Base-by-base conservation (phyloP, 2,329 filamentous ascomycete species). In the Coleophoma crateriformis region DNA sequence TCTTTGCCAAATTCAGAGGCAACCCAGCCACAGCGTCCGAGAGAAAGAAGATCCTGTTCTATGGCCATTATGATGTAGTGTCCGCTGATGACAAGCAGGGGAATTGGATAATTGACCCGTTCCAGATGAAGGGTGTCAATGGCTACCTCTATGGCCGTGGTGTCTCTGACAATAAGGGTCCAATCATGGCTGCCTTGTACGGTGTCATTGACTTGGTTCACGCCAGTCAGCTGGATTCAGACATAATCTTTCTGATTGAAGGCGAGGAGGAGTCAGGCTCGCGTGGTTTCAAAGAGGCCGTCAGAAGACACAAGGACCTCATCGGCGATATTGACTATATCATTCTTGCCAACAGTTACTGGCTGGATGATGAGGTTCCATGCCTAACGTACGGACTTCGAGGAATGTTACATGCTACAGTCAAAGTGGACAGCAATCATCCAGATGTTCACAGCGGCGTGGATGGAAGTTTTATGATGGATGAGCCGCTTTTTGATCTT, bases 61-160 rank as follows among this genome's bases (percentile, higher is more conserved):
- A 99, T 63, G 94, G 95, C 0, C 94, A 99, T 66, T 99, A 99
- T 72, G 94, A 99, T 64, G 91, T 99, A 2, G 94, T 99, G 3
- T 81, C 90, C 1, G 94, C 94, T 0, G 90, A 96, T 57, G 84
- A 86, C 35, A 87, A 87, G 54, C 83, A 85, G 50, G 80, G 81
- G 35, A 92, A 89, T 58, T 99, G 94, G 94, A 78, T 81, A 37
- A 84, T 83, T 2, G 88, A 97, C 55, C 95, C 94, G 0, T 99
- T 97, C 65, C 78, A 85, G n/a, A 78, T 97, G 62, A 86, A 86
- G 46, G 94, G 94, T 4, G 82, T 90, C 49, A 91, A 96, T 60
- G 92, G 94, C 0, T 97, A 92, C 65, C 74, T 97, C 2, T 97
- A 99, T 57, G 94, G 94, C 2, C 87, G 94, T 60, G 94, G 94